Evolutionary conservation across 1,284 basidiomycete species (phyloP), one percentile per base, ranked within the genome.

Genomic region (Cronartium ribicola): DNA sequence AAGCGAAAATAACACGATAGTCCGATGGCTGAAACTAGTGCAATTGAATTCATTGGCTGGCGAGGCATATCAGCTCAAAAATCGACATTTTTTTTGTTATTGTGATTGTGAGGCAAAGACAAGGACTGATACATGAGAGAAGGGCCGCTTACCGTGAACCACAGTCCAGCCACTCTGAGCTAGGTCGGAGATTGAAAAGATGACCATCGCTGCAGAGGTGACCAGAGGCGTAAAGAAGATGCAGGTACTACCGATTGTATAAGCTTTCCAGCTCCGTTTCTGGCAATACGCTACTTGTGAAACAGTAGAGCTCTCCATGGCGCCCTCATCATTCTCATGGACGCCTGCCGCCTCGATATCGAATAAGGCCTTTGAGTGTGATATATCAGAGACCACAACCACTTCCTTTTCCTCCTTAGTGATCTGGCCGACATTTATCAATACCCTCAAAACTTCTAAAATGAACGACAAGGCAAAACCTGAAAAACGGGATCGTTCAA

Each of bases 31-130:
- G n/a, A 29, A 55, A 55, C 51, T 55, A 5, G 51, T 29, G 17
- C 51, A 55, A 55, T 55, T n/a, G 29, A 55, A 55, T 55, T 55
- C n/a, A 55, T 55, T 20, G n/a, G 51, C 51, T 55, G 13, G 10
- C n/a, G 29, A 55, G 13, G 11, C n/a, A n/a, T n/a, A n/a, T n/a
- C n/a, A n/a, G n/a, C n/a, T n/a, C n/a, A n/a, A n/a, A n/a, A n/a
- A n/a, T n/a, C n/a, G n/a, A n/a, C n/a, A n/a, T n/a, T n/a, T n/a
- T n/a, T n/a, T n/a, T n/a, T n/a, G n/a, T n/a, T n/a, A n/a, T n/a
- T n/a, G n/a, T n/a, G n/a, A n/a, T n/a, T n/a, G n/a, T n/a, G n/a
- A n/a, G n/a, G n/a, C n/a, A n/a, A 13, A 51, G 17, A 51, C 48
- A 20, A 6, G 29, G 6, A 55, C n/a, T 8, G 44, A 46, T 46